Percentiles rank a stretch among this genome's conserved stretches.
Evolutionary conservation across 352 stramenopile genomes (phyloP).

Genomic region (Phytophthora chlamydospora): DNA sequence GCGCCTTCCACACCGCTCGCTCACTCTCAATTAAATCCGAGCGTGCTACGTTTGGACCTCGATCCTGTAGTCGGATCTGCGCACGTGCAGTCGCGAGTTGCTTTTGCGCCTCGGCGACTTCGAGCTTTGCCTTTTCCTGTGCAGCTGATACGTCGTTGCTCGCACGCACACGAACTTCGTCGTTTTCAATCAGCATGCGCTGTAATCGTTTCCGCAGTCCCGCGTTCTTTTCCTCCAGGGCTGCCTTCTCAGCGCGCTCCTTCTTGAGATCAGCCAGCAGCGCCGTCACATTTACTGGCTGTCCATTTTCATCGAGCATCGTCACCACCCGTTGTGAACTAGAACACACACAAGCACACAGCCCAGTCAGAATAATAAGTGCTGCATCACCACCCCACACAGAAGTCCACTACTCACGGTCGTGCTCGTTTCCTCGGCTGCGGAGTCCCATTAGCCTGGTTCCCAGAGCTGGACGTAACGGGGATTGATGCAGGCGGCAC

Average conservation of each 20-base stretch:
- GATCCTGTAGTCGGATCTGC: conserved; percentile 65
- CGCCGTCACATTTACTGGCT: conserved; percentile 51
- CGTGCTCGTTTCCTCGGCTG: conserved; percentile 50
- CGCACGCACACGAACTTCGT: conserved; percentile 67
- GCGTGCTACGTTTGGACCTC: conserved; percentile 51
- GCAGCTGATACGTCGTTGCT: conserved; percentile 49
- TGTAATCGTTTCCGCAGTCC: conserved; percentile 71
- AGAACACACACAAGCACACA: conserved; percentile 6
- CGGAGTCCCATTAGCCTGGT: conserved; percentile 11
- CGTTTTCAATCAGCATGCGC: conserved; percentile 80
- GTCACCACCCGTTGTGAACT: conserved; percentile 27
- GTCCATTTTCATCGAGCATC: conserved; percentile 29
- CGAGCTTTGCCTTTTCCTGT: conserved; percentile 57
- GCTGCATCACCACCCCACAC: neutral
- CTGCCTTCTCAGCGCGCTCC: conserved; percentile 51
- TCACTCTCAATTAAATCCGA: conserved; percentile 66
- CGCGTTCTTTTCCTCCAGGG: conserved; percentile 72
- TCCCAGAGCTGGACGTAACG: neutral
- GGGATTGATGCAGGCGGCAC: conserved; percentile 14
- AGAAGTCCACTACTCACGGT: conserved; percentile 39
- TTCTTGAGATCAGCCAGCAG: conserved; percentile 67
- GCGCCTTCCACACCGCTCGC: conserved; percentile 40
- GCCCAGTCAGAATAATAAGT: neutral
- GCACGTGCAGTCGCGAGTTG: conserved; percentile 48
- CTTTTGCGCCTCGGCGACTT: conserved; percentile 55